Conservation (phyloP, 2,329 filamentous ascomycete species). For the Alternaria angustiovoidea region DNA sequence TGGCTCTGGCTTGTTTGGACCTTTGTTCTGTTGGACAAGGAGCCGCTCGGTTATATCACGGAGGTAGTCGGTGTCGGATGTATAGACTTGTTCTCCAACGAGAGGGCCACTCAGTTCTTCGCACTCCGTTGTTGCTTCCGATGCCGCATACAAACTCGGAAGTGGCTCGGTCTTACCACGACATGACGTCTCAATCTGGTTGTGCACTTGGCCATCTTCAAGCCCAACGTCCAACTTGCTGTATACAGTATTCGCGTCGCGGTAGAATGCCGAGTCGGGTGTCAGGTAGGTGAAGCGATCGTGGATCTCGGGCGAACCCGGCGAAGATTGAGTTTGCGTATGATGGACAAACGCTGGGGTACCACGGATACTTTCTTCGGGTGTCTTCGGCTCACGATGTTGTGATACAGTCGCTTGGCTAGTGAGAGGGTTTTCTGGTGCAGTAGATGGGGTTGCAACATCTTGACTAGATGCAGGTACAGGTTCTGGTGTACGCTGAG, state of each 20-base stretch:
- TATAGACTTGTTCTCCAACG: neutral
- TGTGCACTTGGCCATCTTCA: neutral
- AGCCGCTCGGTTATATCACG: slow-evolving; percentile 23
- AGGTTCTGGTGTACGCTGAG: neutral
- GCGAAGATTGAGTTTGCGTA: neutral
- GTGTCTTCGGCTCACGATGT: neutral
- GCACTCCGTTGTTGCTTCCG: slow-evolving; percentile 11
- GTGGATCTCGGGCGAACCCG: neutral
- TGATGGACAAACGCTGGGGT: neutral
- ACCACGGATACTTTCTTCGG: neutral
- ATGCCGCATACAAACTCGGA: neutral
- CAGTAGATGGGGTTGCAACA: neutral
- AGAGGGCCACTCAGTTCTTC: neutral
- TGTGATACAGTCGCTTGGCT: neutral
- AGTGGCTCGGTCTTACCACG: neutral
- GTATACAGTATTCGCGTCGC: neutral
- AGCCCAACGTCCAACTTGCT: neutral
- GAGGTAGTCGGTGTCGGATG: slow-evolving; percentile 8
- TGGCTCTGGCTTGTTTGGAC: slow-evolving; percentile 46
- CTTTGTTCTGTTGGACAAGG: slow-evolving; percentile 17
- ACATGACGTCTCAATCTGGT: neutral
- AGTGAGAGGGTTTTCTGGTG: neutral
- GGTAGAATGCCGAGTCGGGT: neutral
- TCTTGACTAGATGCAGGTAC: slow-evolving; percentile 8
- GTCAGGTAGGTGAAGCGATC: slow-evolving; percentile 1